Percentiles rank a stretch among this genome's conserved stretches.
These are phyloP conservation scores for Angomonas desouzai DNA, from an alignment of 208 protist species.

Conservation along the genomic window DNA sequence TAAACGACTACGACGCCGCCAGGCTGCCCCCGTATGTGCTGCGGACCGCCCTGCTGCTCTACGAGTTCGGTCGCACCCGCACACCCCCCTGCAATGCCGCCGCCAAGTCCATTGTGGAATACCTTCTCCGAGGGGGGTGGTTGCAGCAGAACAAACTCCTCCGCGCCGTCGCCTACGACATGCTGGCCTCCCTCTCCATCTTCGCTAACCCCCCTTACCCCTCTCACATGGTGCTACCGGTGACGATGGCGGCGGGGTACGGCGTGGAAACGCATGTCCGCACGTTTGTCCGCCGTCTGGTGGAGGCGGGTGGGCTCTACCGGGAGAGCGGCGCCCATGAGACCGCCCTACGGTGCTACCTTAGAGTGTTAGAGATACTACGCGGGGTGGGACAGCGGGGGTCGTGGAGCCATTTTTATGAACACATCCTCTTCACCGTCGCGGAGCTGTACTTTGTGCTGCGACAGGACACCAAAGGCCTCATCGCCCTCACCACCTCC, in stretches of 20 bases:
- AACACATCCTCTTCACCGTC: constrained; percentile 51
- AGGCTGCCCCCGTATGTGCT: constrained; percentile 38
- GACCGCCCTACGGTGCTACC: constrained; percentile 59
- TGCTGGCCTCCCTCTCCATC: constrained; percentile 44
- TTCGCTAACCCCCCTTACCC: constrained; percentile 70
- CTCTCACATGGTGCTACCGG: constrained; percentile 31
- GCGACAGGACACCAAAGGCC: constrained; percentile 46
- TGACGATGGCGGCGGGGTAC: constrained; percentile 40
- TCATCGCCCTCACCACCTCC: constrained; percentile 42
- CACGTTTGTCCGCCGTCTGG: constrained; percentile 37
- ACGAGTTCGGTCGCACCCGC: constrained; percentile 61
- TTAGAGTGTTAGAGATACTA: constrained; percentile 55
- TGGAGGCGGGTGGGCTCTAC: constrained; percentile 56
- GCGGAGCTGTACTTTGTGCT: constrained; percentile 58
- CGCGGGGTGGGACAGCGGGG: constrained; percentile 39
- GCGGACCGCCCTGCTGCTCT: constrained; percentile 57
- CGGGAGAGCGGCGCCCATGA: constrained; percentile 35
- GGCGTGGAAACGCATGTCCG: constrained; percentile 42
- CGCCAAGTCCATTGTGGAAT: constrained; percentile 31
- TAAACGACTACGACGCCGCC: constrained; percentile 57
- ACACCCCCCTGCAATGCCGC: constrained; percentile 52
- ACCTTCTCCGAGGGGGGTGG: constrained; percentile 49
- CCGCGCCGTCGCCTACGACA: constrained; percentile 49
- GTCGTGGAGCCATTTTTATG: constrained; percentile 45
- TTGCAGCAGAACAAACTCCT: constrained; percentile 31